phyloP scores from a whole-genome alignment of 768 basidiomycete genomes.

The Amanita rubescens region DNA sequence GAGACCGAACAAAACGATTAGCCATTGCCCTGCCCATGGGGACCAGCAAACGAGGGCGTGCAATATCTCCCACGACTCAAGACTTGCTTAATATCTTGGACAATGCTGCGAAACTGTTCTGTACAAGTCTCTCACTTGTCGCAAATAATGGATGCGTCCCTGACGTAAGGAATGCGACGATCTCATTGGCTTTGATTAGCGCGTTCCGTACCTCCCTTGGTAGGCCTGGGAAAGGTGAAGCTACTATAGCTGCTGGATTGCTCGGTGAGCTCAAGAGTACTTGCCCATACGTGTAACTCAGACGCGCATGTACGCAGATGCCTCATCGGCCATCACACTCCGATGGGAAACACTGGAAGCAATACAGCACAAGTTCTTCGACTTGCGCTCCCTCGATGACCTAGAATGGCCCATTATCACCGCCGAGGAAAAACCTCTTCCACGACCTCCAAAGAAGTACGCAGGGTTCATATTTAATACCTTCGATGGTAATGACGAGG shows the following conservation, averaged over 20 bases:
- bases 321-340: slow-evolving; percentile 68
- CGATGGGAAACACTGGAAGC: slow-evolving; percentile 83
- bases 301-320: slow-evolving; percentile 39
- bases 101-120: slow-evolving; percentile 64
- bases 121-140: slow-evolving; percentile 53
- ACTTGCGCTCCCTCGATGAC: slow-evolving; percentile 44
- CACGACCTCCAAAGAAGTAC: slow-evolving; percentile 17
- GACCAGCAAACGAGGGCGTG: slow-evolving; percentile 33
- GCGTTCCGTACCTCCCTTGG: slow-evolving; percentile 82
- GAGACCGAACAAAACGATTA: slow-evolving; percentile 22
- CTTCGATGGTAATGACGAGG: slow-evolving; percentile 31
- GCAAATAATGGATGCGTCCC: slow-evolving; percentile 54
- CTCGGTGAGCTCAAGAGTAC: slow-evolving; percentile 38
- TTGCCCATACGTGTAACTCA: slow-evolving; percentile 23
- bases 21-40: slow-evolving; percentile 83
- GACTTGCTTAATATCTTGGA: slow-evolving; percentile 56
- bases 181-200: slow-evolving; percentile 63
- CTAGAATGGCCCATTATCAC: slow-evolving; percentile 63
- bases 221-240: slow-evolving; percentile 37
- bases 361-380: slow-evolving; percentile 62
- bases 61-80: slow-evolving; percentile 36
- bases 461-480: slow-evolving; percentile 11
- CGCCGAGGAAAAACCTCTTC: slow-evolving; percentile 34
- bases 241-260: slow-evolving; percentile 52
- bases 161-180: slow-evolving; percentile 65